Base-by-base conservation (phyloP, 2,329 filamentous ascomycete genomes). In the Fonsecaea multimorphosa region DNA sequence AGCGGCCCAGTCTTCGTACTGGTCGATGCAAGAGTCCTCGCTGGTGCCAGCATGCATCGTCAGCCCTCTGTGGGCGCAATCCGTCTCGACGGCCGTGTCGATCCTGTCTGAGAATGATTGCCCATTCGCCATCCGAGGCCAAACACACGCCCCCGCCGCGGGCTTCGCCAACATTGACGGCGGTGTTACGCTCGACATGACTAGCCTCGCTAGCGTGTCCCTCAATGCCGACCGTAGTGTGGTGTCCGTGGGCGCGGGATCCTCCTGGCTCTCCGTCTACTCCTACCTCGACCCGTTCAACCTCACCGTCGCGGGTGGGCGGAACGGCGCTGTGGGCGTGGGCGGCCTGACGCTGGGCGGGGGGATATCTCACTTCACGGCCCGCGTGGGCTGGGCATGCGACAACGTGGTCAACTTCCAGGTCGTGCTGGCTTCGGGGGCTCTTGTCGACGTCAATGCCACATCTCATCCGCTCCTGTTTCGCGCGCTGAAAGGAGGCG, bases 401-500 rank as follows among this genome's bases (percentile, higher is more conserved):
- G 77, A 78, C 66, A 78, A 76, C 32, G 74, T 78, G 0, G 53
- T 73, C 38, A 76, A 72, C 49, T 79, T 72, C 54, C 73, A 78
- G 66, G 77, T 87, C 44, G 85, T 88, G 2, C 77, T 86, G 0
- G 80, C 82, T 16, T 78, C 82, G 66, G 82, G 84, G 7, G 73
- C 75, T 3, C 78, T 86, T 51, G 74, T 84, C 44, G 81, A 78
- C 2, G 84, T 81, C 1, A 82, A 78, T 16, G 70, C 72, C 3
- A 72, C 71, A 0, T 72, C 76, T 8, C 75, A 87, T 65, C 65
- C 78, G 0, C 84, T 87, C 63, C 76, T 88, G 6, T 87, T 78
- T 74, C 78, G 77, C 68, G 84, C 82, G 0, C 78, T 87, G 3
- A 82, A 83, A 63, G 86, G 85, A 9, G 85, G 86, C 16, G 72